Percentiles rank a stretch among this genome's conserved stretches.
phyloP scores from a whole-genome alignment of 2,329 filamentous ascomycete species.

The Botrytis elliptica region DNA sequence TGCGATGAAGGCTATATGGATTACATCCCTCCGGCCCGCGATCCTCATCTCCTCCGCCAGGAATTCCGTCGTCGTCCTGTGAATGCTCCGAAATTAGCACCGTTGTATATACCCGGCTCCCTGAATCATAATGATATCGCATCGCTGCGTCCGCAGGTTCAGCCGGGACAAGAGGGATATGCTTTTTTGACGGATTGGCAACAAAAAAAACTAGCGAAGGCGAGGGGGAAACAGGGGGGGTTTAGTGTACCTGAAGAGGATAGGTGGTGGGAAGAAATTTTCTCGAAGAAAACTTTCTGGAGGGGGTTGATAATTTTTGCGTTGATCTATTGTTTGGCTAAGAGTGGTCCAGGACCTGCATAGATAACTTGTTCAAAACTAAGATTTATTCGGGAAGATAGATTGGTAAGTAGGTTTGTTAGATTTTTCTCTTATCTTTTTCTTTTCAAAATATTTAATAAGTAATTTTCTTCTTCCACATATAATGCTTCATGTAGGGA shows the following conservation, averaged over 20 bases:
- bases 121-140: neutral
- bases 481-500: neutral
- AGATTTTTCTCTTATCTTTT: neutral
- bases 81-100: neutral
- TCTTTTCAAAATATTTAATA: neutral
- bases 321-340: too few species aligned
- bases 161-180: neutral
- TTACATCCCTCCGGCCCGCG: neutral
- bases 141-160: neutral
- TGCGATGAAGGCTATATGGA: neutral
- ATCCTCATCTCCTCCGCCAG: neutral
- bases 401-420: neutral
- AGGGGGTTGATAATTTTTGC: fast-evolving
- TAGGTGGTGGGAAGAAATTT: neutral
- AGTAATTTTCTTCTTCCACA: neutral
- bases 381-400: neutral
- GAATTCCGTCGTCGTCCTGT: neutral
- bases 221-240: too few species aligned
- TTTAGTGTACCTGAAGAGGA: neutral
- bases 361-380: too few species aligned
- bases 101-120: too few species aligned
- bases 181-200: neutral
- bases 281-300: neutral
- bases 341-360: too few species aligned
- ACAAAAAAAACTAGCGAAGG: fast-evolving